Conservation (phyloP, 805 yeast genomes). For the Sugiyamaella floridensis region DNA sequence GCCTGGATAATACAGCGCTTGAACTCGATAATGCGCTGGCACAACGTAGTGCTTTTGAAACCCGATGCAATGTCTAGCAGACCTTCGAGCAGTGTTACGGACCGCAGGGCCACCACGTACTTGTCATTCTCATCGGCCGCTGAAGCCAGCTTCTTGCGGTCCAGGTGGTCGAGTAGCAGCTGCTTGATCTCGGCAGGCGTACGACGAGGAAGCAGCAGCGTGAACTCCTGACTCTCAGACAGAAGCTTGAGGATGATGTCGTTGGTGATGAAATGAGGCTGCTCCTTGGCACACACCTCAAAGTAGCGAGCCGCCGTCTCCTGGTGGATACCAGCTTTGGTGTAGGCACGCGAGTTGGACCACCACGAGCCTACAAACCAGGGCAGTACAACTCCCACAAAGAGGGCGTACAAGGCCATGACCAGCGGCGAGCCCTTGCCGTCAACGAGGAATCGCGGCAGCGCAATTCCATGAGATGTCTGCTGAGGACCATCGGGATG, state of each 20-base stretch:
- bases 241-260: conserved; percentile 53
- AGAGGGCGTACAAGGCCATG: conserved; percentile 55
- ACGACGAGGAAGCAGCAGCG: conserved; percentile 31
- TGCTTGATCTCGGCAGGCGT: conserved; percentile 43
- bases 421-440: conserved; percentile 65
- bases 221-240: conserved; percentile 60
- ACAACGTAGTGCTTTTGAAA: conserved; percentile 66
- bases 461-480: conserved; percentile 84
- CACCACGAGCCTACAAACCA: conserved; percentile 83
- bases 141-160: conserved; percentile 37
- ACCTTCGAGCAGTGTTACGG: conserved; percentile 62
- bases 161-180: conserved; percentile 51
- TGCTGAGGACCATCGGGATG: conserved; percentile 98
- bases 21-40: conserved; percentile 54
- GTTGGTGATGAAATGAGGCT: conserved; percentile 44
- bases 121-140: conserved; percentile 37
- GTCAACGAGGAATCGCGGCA: conserved; percentile 86
- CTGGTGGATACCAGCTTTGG: conserved; percentile 75
- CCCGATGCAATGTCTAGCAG: conserved; percentile 74
- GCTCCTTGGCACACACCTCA: conserved; percentile 61
- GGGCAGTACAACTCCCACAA: conserved; percentile 78
- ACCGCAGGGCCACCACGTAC: conserved; percentile 51
- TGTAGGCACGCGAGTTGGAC: conserved; percentile 70
- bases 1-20: conserved; percentile 73
- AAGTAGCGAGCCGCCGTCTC: conserved; percentile 77